Evolutionary conservation across 108 stramenopile genomes (phyloP), one percentile per base, ranked within the genome.

Genomic region (Cyclotella sp.): DNA sequence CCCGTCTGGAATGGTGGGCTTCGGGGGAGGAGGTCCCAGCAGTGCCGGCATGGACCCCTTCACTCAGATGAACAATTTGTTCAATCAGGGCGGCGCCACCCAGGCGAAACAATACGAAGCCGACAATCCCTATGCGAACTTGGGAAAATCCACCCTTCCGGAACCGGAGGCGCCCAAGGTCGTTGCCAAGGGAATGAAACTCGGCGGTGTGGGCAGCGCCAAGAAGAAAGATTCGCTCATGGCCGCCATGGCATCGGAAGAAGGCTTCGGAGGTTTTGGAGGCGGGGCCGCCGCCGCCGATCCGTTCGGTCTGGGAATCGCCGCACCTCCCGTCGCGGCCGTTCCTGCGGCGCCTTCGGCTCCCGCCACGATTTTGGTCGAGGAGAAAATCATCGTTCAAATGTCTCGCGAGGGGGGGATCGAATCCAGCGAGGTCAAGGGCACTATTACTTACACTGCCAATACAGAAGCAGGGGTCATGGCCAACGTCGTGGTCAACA

Each of bases 241-340:
- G 90, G 95, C 94, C 30, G 93, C 94, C 67, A 97, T 99, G 90
- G 93, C 95, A 47, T 91, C 91, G 49, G 98, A 99, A 92, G 98
- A 98, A 84, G 93, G 94, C 63, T 90, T 98, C 30, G 79, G 90
- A 41, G 70, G 88, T 30, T 77, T 84, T 26, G 86, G 85, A 49
- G 75, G 64, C 14, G 67, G 62, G 8, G 72, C 71, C 45, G 85
- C 81, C 18, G 81, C 84, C 53, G 85, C 81, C 18, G 81, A 82
- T 65, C 64, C 70, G 19, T 82, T 86, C 63, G 89, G 87, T 39
- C 75, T 90, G 28, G 74, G 86, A 54, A 22, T 82, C 49, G 79
- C 66, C 60, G 75, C 83, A 61, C 66, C 87, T 44, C 62, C 86
- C 46, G 77, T 83, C 79, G 85, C 82, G 39, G 71, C 84, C 28